These are phyloP conservation scores for Lentinula aciculospora DNA, from an alignment of 768 basidiomycete genomes.

Conservation along the genomic window DNA sequence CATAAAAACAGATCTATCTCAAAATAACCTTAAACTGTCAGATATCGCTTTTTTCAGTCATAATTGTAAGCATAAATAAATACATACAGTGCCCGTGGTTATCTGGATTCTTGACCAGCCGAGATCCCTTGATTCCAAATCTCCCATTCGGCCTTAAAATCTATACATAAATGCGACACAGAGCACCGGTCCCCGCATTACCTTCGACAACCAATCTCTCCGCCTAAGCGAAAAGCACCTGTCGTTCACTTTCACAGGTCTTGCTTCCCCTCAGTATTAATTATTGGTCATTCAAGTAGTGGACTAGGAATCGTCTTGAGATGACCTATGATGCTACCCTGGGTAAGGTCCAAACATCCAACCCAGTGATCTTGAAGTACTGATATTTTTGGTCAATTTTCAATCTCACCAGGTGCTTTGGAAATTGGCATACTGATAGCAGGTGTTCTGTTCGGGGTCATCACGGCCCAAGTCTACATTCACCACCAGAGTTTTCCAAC, in stretches of 20 bases:
- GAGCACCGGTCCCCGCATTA: neutral
- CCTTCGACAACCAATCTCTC: neutral
- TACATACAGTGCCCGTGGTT: no score
- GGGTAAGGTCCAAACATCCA: neutral
- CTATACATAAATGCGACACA: neutral
- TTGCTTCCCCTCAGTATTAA: no score
- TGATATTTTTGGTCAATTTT: neutral
- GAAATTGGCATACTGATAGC: neutral
- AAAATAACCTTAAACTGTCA: no score
- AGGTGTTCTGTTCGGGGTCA: neutral
- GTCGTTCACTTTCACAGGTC: neutral
- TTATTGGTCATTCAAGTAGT: neutral
- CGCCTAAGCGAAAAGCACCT: neutral
- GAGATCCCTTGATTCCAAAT: no score
- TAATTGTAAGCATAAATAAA: no score
- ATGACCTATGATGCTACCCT: neutral
- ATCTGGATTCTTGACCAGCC: no score
- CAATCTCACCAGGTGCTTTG: neutral
- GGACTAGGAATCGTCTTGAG: neutral
- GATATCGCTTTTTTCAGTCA: no score
- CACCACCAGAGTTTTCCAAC: neutral
- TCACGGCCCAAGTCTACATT: neutral
- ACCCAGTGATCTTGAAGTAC: neutral
- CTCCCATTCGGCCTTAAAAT: no score
- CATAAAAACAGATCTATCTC: no score